phyloP scores from a whole-genome alignment of 177 flowering plant genomes.

The Vitis hybrid region DNA sequence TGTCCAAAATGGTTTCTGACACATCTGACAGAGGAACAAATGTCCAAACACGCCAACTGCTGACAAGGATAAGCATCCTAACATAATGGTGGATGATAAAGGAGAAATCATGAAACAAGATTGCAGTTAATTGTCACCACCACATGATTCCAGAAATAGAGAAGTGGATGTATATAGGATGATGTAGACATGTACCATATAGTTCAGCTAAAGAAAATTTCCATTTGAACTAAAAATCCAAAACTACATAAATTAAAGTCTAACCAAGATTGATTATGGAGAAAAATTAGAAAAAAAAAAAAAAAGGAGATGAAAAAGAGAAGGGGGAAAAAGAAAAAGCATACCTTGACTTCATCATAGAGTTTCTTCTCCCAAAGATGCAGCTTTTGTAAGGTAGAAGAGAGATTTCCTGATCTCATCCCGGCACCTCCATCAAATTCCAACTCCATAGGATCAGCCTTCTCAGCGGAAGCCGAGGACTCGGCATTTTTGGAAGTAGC shows the following conservation, averaged over 20 bases:
- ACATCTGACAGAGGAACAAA: too few relatives aligned
- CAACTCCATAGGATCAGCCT: conserved; percentile 30
- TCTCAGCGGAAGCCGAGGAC: conserved; percentile 38
- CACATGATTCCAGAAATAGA: too few relatives aligned
- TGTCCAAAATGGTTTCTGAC: too few relatives aligned
- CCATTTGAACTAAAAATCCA: not conserved
- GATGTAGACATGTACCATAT: too few relatives aligned
- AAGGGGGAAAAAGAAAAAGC: not conserved
- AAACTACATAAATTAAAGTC: not conserved
- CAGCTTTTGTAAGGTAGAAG: conserved; percentile 77
- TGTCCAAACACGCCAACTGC: too few relatives aligned
- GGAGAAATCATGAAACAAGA: too few relatives aligned
- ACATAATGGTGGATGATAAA: too few relatives aligned
- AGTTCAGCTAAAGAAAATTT: not conserved
- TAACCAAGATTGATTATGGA: not conserved
- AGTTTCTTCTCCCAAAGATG: conserved; percentile 98
- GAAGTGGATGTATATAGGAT: too few relatives aligned
- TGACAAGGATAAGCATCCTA: too few relatives aligned
- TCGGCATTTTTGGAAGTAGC: conserved; percentile 52
- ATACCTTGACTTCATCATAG: conserved; percentile 92
- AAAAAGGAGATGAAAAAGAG: too few relatives aligned
- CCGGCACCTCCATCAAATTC: conserved; percentile 49
- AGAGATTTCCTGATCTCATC: conserved; percentile 52
- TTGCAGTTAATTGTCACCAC: too few relatives aligned
- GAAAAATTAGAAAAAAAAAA: not conserved